These are phyloP conservation scores for Syzygium jambos DNA, from an alignment of 345 rosid species.

Conservation along the genomic window DNA sequence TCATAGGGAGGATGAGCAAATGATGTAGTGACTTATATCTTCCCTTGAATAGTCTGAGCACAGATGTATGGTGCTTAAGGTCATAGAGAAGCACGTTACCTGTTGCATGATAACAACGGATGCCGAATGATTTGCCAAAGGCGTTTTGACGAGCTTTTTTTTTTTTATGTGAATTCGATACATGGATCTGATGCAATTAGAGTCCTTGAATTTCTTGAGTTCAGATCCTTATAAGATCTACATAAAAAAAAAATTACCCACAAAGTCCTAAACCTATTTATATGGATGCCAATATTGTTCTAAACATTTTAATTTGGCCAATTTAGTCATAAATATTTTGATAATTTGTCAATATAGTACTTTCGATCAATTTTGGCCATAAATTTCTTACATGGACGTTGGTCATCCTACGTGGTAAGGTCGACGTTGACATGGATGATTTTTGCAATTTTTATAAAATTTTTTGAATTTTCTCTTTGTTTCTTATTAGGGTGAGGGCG, in stretches of 20 bases:
- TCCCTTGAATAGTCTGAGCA: background rate
- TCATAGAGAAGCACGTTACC: background rate
- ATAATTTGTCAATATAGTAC: background rate
- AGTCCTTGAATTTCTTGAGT: background rate
- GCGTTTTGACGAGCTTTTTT: too few relatives aligned
- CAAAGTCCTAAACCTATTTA: too few relatives aligned
- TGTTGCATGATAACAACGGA: background rate
- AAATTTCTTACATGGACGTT: background rate
- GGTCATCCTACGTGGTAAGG: background rate
- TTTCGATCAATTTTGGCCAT: accelerated
- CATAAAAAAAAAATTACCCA: background rate
- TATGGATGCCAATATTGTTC: too few relatives aligned
- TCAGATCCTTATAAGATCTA: background rate
- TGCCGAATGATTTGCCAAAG: too few relatives aligned
- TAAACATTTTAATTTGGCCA: background rate
- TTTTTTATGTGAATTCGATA: too few relatives aligned
- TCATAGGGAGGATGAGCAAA: background rate
- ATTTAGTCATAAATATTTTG: background rate
- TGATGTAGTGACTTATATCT: background rate
- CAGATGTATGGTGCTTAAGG: background rate
- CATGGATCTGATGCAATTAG: too few relatives aligned
- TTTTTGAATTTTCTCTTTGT: too few relatives aligned
- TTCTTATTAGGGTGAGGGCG: background rate
- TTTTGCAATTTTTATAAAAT: background rate
- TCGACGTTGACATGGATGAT: background rate